Conservation (phyloP, 2,329 filamentous ascomycete genomes). For the Monosporascus sp. region DNA sequence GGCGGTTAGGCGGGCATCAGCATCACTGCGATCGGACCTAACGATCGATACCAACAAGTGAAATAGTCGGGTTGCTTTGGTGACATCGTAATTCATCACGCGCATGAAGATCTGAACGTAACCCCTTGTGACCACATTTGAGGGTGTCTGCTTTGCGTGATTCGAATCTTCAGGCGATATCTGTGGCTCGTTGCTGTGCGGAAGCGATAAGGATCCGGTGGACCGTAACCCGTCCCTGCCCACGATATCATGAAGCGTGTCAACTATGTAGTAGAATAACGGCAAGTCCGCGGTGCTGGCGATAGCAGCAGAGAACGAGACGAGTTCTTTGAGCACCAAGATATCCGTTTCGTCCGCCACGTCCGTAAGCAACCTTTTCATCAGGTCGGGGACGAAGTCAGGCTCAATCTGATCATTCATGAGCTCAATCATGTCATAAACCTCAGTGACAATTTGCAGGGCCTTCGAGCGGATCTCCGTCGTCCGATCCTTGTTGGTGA, state of each 20-base stretch:
- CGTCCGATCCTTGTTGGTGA: slow-evolving; percentile 55
- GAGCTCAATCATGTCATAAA: slow-evolving; percentile 53
- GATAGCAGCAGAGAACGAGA: slow-evolving; percentile 60
- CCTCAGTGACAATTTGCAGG: slow-evolving; percentile 54
- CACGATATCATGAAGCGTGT: slow-evolving; percentile 47
- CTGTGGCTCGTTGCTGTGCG: slow-evolving; percentile 16
- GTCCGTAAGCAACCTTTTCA: slow-evolving; percentile 55
- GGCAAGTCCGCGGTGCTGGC: slow-evolving; percentile 53
- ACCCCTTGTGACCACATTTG: slow-evolving; percentile 66
- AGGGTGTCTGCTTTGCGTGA: slow-evolving; percentile 45
- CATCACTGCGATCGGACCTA: slow-evolving; percentile 53
- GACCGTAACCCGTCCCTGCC: slow-evolving; percentile 42
- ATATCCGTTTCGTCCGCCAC: slow-evolving; percentile 60
- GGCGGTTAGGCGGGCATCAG: slow-evolving; percentile 66
- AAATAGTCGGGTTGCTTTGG: slow-evolving; percentile 60
- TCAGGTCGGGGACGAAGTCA: slow-evolving; percentile 52
- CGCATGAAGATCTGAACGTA: slow-evolving; percentile 73
- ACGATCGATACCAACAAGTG: slow-evolving; percentile 60
- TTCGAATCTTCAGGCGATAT: slow-evolving; percentile 21
- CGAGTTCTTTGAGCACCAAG: slow-evolving; percentile 57
- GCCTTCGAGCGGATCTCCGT: slow-evolving; percentile 58
- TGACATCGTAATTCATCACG: slow-evolving; percentile 60
- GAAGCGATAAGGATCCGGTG: slow-evolving; percentile 29
- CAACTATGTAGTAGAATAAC: slow-evolving; percentile 55
- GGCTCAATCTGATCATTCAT: slow-evolving; percentile 54